Percentiles rank a stretch among this genome's conserved stretches.
These are phyloP conservation scores for Chaetomiaceae sp. DNA, from an alignment of 2,329 filamentous ascomycete genomes.

Conservation along the genomic window DNA sequence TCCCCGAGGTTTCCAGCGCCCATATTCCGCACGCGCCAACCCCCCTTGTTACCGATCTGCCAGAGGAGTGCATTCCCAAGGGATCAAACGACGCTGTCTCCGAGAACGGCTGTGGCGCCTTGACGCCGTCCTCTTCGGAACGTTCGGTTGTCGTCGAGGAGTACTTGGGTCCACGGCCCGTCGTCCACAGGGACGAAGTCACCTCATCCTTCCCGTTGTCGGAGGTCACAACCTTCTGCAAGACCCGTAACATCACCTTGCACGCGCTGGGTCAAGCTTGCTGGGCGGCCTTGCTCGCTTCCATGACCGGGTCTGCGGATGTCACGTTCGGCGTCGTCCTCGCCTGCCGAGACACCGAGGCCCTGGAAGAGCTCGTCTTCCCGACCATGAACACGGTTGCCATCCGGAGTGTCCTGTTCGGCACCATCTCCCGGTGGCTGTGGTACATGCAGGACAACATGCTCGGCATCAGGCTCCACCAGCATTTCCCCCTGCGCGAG, in stretches of 20 bases:
- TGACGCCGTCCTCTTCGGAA: too few species aligned
- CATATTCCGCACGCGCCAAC: too few species aligned
- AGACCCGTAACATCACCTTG: constrained; percentile 60
- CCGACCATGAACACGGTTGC: constrained; percentile 91
- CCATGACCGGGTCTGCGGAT: constrained; percentile 60
- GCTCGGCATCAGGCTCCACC: constrained; percentile 61
- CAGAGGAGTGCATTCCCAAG: too few species aligned
- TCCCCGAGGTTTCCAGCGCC: too few species aligned
- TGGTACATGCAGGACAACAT: constrained; percentile 69
- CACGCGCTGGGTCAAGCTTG: constrained; percentile 73
- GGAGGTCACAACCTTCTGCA: constrained; percentile 58
- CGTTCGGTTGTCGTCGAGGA: not conserved
- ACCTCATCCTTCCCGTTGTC: constrained; percentile 39
- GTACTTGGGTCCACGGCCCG: not conserved
- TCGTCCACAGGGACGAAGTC: constrained; percentile 41
- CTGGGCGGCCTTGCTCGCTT: constrained; percentile 69
- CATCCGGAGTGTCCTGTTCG: constrained; percentile 68
- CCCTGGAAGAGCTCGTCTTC: constrained; percentile 66
- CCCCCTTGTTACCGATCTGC: too few species aligned
- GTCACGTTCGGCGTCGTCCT: constrained; percentile 79
- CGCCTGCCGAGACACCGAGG: constrained; percentile 74
- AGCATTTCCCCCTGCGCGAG: constrained; percentile 72
- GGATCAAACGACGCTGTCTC: too few species aligned
- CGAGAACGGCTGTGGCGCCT: too few species aligned
- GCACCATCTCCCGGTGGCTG: constrained; percentile 60